Evolutionary conservation across 192 early-diverging fungal genomes (phyloP).

Genomic region (Lobosporangium transversale): DNA sequence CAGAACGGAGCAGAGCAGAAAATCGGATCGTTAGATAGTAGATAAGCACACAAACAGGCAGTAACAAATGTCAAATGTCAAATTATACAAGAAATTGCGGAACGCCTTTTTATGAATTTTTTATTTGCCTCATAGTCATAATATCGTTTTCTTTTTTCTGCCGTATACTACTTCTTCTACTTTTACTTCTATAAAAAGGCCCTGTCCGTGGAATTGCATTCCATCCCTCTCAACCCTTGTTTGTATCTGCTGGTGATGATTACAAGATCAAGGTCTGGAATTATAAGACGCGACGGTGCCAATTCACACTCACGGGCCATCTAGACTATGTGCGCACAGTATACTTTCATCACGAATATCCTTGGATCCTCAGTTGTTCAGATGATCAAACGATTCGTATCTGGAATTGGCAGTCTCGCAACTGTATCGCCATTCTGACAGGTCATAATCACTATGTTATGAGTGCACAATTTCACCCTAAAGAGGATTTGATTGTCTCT

Average conservation of each 20-base stretch:
- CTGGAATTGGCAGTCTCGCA: constrained; percentile 99
- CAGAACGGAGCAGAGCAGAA: too few relatives aligned
- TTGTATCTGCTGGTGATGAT: constrained; percentile 98
- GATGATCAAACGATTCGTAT: constrained; percentile 99
- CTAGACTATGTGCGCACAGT: constrained; percentile 98
- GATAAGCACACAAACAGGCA: too few relatives aligned
- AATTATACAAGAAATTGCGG: too few relatives aligned
- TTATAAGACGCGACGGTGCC: constrained; percentile 95
- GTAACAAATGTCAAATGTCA: too few relatives aligned
- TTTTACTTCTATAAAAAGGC: constrained; percentile 59
- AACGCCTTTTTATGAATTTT: not conserved
- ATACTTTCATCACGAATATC: constrained; percentile 96
- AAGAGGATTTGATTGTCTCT: constrained; percentile 95
- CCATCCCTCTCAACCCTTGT: constrained; percentile 95
- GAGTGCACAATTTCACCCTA: constrained; percentile 98
- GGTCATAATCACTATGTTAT: constrained; percentile 99
- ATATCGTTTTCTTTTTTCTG: not conserved
- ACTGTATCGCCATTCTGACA: constrained; percentile 96
- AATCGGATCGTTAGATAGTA: too few relatives aligned
- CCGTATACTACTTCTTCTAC: not conserved
- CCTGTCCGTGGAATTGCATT: constrained; percentile 97
- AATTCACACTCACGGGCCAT: constrained; percentile 97
- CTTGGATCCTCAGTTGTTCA: constrained; percentile 96
- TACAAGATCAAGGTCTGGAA: constrained; percentile 99
- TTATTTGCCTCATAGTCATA: not conserved